These are phyloP conservation scores for Polytolypa hystricis DNA, from an alignment of 2,329 filamentous ascomycete species.

Conservation along the genomic window DNA sequence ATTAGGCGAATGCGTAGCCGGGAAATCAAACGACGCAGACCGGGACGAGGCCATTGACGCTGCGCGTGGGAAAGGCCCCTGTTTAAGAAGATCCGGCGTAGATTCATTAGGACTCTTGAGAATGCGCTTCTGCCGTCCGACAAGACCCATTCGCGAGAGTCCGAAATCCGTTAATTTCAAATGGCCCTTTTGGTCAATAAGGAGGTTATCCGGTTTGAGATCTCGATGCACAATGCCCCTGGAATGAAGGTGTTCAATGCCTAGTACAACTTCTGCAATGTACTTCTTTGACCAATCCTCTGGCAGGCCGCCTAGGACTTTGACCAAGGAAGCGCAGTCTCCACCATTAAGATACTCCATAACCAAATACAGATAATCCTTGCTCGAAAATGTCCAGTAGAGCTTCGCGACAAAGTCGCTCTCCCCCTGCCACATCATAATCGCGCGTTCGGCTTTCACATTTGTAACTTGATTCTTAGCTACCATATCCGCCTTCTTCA, in stretches of 20 bases:
- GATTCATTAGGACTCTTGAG: conserved; percentile 67
- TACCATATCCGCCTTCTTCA: conserved; percentile 99
- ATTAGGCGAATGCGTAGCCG: conserved; percentile 66
- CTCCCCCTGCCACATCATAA: conserved; percentile 99
- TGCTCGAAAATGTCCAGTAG: conserved; percentile 99
- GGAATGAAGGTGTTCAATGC: conserved; percentile 89
- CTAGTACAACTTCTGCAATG: conserved; percentile 88
- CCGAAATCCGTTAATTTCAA: conserved; percentile 97
- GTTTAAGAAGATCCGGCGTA: conserved; percentile 85
- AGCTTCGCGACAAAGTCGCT: conserved; percentile 98
- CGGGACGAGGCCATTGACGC: conserved; percentile 80
- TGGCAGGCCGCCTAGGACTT: conserved; percentile 77
- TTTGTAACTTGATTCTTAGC: conserved; percentile 99
- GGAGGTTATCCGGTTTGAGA: conserved; percentile 88
- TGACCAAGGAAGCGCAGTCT: conserved; percentile 92
- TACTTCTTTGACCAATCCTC: conserved; percentile 99
- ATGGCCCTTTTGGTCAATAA: conserved; percentile 95
- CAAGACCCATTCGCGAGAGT: conserved; percentile 89
- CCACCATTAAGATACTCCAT: conserved; percentile 99
- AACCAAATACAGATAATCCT: conserved; percentile 94
- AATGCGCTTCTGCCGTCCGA: conserved; percentile 90
- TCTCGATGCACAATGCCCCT: conserved; percentile 94
- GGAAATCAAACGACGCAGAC: conserved; percentile 86
- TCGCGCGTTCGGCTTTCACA: conserved; percentile 94
- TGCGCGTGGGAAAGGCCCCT: conserved; percentile 78